Evolutionary conservation across 1,284 basidiomycete genomes (phyloP).

Genomic region (Ceratobasidium sp.): DNA sequence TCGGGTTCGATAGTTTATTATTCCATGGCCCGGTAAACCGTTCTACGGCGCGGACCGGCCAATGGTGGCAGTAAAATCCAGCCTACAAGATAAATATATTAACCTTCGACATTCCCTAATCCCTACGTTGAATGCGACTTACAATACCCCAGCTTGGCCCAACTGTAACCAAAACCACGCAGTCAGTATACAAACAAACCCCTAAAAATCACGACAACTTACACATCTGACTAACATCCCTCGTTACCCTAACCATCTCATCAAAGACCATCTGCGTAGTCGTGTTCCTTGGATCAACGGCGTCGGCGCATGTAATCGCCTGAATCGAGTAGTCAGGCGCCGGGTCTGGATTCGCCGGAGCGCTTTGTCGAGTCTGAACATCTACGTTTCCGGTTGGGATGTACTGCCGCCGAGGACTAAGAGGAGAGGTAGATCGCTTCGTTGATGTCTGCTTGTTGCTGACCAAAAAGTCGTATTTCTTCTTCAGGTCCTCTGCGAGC

Average conservation of each 20-base stretch:
- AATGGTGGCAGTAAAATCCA: slow-evolving; percentile 35
- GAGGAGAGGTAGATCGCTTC: no score
- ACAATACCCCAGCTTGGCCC: neutral
- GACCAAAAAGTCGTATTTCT: no score
- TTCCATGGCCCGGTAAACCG: slow-evolving; percentile 39
- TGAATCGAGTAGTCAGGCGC: no score
- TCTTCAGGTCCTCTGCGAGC: no score
- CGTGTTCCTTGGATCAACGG: no score
- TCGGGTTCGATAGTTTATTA: slow-evolving; percentile 36
- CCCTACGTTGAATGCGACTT: neutral
- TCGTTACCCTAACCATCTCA: slow-evolving; percentile 3
- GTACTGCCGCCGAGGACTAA: no score
- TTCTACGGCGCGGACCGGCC: slow-evolving; percentile 41
- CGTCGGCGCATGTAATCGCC: no score
- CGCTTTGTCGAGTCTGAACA: no score
- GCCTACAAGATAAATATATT: neutral
- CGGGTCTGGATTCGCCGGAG: no score
- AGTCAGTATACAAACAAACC: neutral
- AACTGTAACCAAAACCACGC: neutral
- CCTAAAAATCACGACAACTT: neutral
- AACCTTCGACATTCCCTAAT: neutral
- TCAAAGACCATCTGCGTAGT: slow-evolving; percentile 33
- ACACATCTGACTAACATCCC: slow-evolving; percentile 19
- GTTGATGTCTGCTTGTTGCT: no score
- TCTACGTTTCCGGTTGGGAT: no score